These are phyloP conservation scores for Botrytis galanthina DNA, from an alignment of 2,329 filamentous ascomycete species.

Conservation along the genomic window DNA sequence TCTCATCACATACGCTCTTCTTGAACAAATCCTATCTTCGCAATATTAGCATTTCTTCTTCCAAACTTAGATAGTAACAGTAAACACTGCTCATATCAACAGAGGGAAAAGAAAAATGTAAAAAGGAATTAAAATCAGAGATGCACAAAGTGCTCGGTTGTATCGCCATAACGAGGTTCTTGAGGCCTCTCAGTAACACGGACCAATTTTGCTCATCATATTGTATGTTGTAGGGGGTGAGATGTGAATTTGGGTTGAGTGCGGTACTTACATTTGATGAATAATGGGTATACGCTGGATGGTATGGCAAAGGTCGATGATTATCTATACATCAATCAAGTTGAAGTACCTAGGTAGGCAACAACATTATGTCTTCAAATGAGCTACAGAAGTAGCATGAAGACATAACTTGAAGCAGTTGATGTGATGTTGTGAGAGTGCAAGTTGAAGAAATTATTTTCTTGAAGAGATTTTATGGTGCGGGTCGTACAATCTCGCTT, in stretches of 20 bases:
- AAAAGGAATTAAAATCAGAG: slow-evolving; percentile 5
- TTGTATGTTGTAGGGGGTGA: background rate
- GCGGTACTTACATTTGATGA: background rate
- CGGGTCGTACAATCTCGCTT: slow-evolving; percentile 7
- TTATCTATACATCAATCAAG: background rate
- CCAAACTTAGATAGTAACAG: fast-evolving
- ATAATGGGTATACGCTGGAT: background rate
- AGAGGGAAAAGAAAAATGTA: background rate
- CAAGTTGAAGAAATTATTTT: background rate
- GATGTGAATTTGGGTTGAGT: background rate
- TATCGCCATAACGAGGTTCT: slow-evolving; percentile 17
- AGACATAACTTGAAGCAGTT: background rate
- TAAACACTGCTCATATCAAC: background rate
- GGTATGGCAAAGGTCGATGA: background rate
- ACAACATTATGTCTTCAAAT: background rate
- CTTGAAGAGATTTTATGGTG: slow-evolving; percentile 12
- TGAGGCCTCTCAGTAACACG: slow-evolving; percentile 20
- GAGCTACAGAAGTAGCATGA: background rate
- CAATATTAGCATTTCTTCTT: background rate
- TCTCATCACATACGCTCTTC: background rate
- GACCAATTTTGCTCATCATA: slow-evolving; percentile 19
- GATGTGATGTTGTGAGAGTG: background rate
- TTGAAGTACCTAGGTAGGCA: background rate
- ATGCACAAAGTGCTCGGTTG: slow-evolving; percentile 14
- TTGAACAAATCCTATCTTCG: background rate